Evolutionary conservation across 352 stramenopile species (phyloP).

Genomic region (Phytophthora pinifolia): DNA sequence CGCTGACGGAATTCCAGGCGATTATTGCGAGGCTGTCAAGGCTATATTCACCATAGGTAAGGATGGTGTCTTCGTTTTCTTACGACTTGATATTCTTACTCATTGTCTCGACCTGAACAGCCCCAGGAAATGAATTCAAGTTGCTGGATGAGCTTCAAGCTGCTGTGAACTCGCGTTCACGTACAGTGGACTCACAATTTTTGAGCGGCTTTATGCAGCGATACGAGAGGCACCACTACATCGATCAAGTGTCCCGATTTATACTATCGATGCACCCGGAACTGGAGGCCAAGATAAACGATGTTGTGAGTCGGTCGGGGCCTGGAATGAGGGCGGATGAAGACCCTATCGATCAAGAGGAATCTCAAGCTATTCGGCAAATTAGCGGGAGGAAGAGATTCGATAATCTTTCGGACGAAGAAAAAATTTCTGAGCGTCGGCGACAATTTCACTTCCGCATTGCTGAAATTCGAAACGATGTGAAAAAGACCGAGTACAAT

Average conservation of each 20-base stretch:
- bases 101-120: constrained; percentile 22
- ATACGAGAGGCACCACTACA: constrained; percentile 73
- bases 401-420: constrained; percentile 51
- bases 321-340: not conserved
- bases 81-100: not conserved
- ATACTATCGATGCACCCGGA: constrained; percentile 60
- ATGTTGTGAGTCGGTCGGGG: constrained; percentile 38
- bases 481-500: constrained; percentile 74
- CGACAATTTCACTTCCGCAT: constrained; percentile 81
- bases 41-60: constrained; percentile 71
- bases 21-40: constrained; percentile 45
- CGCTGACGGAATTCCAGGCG: constrained; percentile 47
- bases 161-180: constrained; percentile 70
- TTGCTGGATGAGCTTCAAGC: constrained; percentile 78
- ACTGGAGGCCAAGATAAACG: constrained; percentile 46
- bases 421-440: constrained; percentile 53
- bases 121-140: constrained; percentile 61
- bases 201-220: constrained; percentile 83
- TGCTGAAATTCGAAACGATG: constrained; percentile 48
- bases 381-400: constrained; percentile 29
- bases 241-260: constrained; percentile 61
- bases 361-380: constrained; percentile 12
- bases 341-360: constrained; percentile 2
- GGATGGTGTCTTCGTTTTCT: not conserved
- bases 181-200: constrained; percentile 74